phyloP scores from a whole-genome alignment of 257 asterid species.

The Nicotiana noctiflora region DNA sequence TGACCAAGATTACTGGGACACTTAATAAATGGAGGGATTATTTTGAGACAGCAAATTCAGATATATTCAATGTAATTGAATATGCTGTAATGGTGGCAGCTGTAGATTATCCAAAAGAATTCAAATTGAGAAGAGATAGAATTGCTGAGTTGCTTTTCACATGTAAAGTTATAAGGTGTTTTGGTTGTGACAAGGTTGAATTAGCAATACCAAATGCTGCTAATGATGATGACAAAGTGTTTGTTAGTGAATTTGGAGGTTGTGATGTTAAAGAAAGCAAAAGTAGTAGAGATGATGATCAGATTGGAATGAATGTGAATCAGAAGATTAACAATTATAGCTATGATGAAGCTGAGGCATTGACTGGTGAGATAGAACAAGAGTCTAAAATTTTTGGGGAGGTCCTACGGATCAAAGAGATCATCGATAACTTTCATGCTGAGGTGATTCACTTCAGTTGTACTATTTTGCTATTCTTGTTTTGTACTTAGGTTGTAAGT shows the following conservation, averaged over 20 bases:
- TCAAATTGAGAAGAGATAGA: constrained; percentile 36
- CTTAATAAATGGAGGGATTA: no score
- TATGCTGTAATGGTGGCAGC: constrained; percentile 46
- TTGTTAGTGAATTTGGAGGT: constrained; percentile 8
- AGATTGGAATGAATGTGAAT: constrained; percentile 31
- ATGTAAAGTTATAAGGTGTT: constrained; percentile 37
- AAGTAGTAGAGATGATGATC: constrained; percentile 30
- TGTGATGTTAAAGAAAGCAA: constrained; percentile 43
- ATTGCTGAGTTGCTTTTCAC: constrained; percentile 39
- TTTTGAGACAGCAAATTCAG: no score
- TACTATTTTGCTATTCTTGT: not conserved
- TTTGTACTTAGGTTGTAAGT: not conserved
- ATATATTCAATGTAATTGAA: constrained; percentile 21
- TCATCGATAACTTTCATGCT: constrained; percentile 43
- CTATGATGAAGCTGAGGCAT: constrained; percentile 66
- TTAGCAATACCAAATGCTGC: constrained; percentile 42
- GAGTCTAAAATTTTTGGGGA: constrained; percentile 23
- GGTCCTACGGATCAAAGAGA: constrained; percentile 61
- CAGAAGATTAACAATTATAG: constrained; percentile 34
- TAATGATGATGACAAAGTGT: constrained; percentile 27
- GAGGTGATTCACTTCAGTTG: constrained; percentile 40
- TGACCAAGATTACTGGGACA: no score
- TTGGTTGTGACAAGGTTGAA: constrained; percentile 53
- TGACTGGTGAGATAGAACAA: constrained; percentile 26
- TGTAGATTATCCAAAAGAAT: constrained; percentile 38